Evolutionary conservation across 2,329 filamentous ascomycete genomes (phyloP).

Genomic region (Beauveria brongniartii): DNA sequence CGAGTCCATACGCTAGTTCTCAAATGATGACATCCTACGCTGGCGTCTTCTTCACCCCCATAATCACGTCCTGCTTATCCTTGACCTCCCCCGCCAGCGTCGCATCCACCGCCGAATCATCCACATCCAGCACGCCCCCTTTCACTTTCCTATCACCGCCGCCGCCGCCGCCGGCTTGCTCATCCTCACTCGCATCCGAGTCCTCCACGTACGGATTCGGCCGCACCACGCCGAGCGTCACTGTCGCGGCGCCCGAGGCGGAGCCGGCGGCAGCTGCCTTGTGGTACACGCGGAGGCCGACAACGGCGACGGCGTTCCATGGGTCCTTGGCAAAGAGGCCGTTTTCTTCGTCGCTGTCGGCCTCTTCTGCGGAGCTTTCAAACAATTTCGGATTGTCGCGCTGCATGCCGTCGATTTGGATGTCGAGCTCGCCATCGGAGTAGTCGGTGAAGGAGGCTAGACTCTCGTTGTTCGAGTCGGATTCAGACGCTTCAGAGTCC

Average conservation of each 20-base stretch:
- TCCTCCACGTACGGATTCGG: constrained; percentile 25
- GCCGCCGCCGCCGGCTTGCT: neutral
- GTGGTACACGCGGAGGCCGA: constrained; percentile 54
- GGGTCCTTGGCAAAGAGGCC: constrained; percentile 45
- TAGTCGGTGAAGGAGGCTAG: constrained; percentile 30
- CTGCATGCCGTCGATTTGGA: constrained; percentile 16
- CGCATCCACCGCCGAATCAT: constrained; percentile 38
- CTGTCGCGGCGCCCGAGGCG: constrained; percentile 16
- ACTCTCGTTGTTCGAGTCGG: constrained; percentile 14
- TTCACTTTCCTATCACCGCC: constrained; percentile 17
- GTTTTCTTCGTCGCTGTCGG: neutral
- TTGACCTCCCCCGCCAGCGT: constrained; percentile 27
- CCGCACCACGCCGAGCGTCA: constrained; percentile 32
- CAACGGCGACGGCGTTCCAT: constrained; percentile 57
- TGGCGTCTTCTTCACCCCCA: constrained; percentile 16
- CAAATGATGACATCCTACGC: neutral
- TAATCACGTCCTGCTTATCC: constrained; percentile 29
- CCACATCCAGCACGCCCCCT: constrained; percentile 32
- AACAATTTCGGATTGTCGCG: neutral
- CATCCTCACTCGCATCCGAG: constrained; percentile 12
- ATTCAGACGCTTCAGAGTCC: constrained; percentile 9
- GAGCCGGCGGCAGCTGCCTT: constrained; percentile 25
- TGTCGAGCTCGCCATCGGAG: constrained; percentile 32
- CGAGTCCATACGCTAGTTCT: neutral
- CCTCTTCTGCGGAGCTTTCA: neutral